Evolutionary conservation across 805 yeast genomes (phyloP).

Genomic region (Scheffersomyces ergatensis): DNA sequence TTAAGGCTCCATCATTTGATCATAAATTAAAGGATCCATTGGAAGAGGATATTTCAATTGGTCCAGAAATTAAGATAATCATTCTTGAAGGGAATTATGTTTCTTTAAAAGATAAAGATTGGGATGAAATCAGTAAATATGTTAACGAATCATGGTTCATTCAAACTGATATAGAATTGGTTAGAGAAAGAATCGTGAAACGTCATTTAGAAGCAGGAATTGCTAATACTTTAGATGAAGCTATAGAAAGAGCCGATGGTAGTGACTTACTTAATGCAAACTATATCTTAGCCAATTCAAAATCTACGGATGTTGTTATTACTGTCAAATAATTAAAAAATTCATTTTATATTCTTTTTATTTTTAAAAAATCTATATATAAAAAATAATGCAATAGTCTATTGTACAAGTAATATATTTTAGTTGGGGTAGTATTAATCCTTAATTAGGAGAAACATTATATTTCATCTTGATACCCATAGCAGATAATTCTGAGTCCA

Average conservation of each 20-base stretch:
- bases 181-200: conserved; percentile 57
- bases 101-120: conserved; percentile 53
- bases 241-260: conserved; percentile 45
- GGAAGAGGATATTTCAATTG: conserved; percentile 47
- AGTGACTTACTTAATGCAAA: conserved; percentile 69
- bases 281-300: conserved; percentile 24
- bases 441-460: conserved; percentile 64
- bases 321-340: conserved; percentile 4
- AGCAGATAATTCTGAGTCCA: conserved; percentile 93
- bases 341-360: not conserved
- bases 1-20: conserved; percentile 68
- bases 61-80: conserved; percentile 48
- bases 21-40: conserved; percentile 75
- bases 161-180: conserved; percentile 40
- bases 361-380: not conserved
- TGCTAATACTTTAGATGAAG: conserved; percentile 45
- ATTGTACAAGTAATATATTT: not conserved
- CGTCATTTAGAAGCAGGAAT: conserved; percentile 66
- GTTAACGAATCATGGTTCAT: conserved; percentile 52
- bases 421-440: not conserved
- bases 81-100: conserved; percentile 79
- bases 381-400: not conserved
- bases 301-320: conserved; percentile 12
- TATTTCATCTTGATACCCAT: conserved; percentile 96
- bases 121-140: conserved; percentile 48